A percentile compares a stretch with the other conserved stretches of the same genome.
phyloP scores from a whole-genome alignment of 306 rosid genomes.

The Trifolium repens region DNA sequence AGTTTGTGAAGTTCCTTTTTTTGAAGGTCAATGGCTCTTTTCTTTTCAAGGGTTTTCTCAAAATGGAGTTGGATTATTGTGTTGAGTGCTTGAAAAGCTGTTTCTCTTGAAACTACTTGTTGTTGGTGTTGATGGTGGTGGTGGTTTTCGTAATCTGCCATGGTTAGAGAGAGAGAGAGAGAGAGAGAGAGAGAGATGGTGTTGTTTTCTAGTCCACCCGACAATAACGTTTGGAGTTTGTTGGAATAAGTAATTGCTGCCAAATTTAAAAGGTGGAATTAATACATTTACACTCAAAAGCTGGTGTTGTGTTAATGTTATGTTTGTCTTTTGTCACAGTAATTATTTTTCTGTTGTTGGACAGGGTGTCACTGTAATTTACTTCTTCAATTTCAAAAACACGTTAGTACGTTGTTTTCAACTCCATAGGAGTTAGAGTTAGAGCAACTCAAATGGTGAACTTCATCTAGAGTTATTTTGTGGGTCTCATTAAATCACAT shows the following conservation, averaged over 20 bases:
- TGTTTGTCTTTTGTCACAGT: background rate
- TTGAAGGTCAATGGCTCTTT: slow-evolving; percentile 83
- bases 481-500: no score
- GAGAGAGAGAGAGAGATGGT: background rate
- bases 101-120: slow-evolving; percentile 63
- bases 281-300: slow-evolving; percentile 5
- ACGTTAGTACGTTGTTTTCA: no score
- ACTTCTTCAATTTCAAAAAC: no score
- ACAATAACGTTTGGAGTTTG: slow-evolving; percentile 40
- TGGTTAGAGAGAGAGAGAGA: slow-evolving; percentile 32
- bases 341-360: background rate
- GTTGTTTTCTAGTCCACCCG: background rate
- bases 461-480: no score
- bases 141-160: slow-evolving; percentile 49
- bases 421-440: no score
- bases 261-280: slow-evolving; percentile 8
- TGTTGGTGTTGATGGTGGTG: slow-evolving; percentile 51
- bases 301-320: background rate
- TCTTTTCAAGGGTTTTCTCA: slow-evolving; percentile 92
- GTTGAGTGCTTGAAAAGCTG: slow-evolving; percentile 80
- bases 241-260: slow-evolving; percentile 5
- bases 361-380: no score
- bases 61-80: slow-evolving; percentile 91
- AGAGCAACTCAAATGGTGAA: no score
- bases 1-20: slow-evolving; percentile 82